Percentiles rank a stretch among this genome's conserved stretches.
These are phyloP conservation scores for Carex parvula DNA, from an alignment of 176 grass and related monocot species.

Conservation along the genomic window DNA sequence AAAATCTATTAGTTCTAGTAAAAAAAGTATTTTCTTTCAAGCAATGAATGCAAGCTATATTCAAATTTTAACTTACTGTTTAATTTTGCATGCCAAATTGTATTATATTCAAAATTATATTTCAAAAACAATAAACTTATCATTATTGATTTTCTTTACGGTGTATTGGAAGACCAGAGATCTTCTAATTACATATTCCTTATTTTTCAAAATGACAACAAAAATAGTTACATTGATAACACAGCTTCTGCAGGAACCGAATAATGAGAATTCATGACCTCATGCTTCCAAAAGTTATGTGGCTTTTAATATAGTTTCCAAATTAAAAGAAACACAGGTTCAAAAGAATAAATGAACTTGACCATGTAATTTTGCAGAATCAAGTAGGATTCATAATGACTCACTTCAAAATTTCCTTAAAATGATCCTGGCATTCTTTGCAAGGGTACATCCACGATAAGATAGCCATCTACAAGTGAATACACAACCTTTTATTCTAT, in stretches of 20 bases:
- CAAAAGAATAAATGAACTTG: not conserved
- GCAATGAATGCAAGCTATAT: not conserved
- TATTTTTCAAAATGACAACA: not conserved
- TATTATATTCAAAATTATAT: too few relatives aligned
- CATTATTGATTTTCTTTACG: too few relatives aligned
- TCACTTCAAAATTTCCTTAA: conserved; percentile 97
- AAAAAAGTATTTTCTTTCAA: not conserved
- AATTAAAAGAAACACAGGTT: not conserved
- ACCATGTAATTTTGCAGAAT: not conserved
- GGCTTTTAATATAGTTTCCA: not conserved
- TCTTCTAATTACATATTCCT: not conserved
- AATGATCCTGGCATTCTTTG: conserved; percentile 93
- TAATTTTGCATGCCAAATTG: not conserved
- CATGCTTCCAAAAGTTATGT: not conserved
- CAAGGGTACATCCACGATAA: conserved; percentile 86
- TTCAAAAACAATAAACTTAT: too few relatives aligned
- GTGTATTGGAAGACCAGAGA: too few relatives aligned
- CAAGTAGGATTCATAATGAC: conserved; percentile 14
- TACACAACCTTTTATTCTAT: conserved; percentile 24
- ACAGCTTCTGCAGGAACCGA: not conserved
- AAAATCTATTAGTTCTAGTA: not conserved
- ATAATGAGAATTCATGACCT: not conserved
- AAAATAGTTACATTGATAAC: not conserved
- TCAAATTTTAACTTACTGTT: not conserved
- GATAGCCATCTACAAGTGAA: conserved; percentile 72